Conservation (phyloP, 495 filamentous ascomycete genomes). For the Tuber umbilicatum region DNA sequence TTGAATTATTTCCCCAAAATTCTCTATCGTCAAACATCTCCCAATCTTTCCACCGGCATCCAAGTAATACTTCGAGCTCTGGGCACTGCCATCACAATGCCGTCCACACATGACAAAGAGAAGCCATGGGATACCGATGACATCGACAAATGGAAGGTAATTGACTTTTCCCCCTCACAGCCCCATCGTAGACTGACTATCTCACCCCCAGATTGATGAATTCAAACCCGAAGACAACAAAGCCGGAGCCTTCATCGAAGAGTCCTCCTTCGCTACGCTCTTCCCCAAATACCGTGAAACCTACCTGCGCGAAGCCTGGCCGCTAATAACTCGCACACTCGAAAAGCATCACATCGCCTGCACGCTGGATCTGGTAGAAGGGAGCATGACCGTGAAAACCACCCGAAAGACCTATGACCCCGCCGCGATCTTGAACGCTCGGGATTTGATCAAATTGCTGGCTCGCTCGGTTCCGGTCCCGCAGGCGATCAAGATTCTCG, state of each 20-base stretch:
- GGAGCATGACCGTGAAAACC: conserved; percentile 91
- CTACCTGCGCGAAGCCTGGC: conserved; percentile 90
- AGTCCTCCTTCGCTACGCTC: conserved; percentile 82
- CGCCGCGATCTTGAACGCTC: conserved; percentile 85
- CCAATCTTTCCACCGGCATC: neutral
- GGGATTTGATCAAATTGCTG: conserved; percentile 89
- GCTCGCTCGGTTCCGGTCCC: conserved; percentile 87
- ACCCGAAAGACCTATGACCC: conserved; percentile 94
- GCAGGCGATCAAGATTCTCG: conserved; percentile 86
- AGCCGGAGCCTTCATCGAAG: conserved; percentile 80
- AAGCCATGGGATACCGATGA: conserved; percentile 98
- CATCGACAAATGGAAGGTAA: conserved; percentile 92
- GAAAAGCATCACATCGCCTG: conserved; percentile 79
- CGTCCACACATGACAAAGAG: conserved; percentile 85
- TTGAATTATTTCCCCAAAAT: neutral
- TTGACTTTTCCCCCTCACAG: conserved; percentile 9
- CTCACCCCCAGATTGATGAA: conserved; percentile 55
- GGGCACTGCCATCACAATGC: conserved; percentile 53
- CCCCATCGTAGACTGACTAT: conserved; percentile 5
- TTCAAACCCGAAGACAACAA: conserved; percentile 82
- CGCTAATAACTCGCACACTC: conserved; percentile 66
- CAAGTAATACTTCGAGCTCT: neutral
- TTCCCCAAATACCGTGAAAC: conserved; percentile 98
- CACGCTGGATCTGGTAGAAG: conserved; percentile 87
- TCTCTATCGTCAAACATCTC: neutral